Evolutionary conservation across 768 basidiomycete species (phyloP).

Genomic region (Tylopilus subfusipes): DNA sequence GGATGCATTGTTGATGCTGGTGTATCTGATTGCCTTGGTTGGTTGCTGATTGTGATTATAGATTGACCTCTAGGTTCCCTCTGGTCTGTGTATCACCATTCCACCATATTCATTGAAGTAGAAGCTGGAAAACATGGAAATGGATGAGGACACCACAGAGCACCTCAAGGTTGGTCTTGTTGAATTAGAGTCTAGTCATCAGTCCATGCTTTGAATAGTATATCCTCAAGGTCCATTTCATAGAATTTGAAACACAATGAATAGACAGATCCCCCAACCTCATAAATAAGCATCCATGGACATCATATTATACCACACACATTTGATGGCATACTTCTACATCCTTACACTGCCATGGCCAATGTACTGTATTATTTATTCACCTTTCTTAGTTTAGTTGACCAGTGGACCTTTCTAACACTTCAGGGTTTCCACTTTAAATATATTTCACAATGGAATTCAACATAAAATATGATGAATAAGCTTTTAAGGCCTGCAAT

Average conservation of each 20-base stretch:
- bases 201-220: conserved; percentile 12
- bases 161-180: conserved; percentile 20
- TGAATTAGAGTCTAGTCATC: not conserved
- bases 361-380: conserved; percentile 4
- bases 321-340: not conserved
- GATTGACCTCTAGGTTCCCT: conserved; percentile 5
- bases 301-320: conserved; percentile 6
- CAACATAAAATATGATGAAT: too few relatives aligned
- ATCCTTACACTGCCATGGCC: not conserved
- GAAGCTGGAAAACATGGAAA: conserved; percentile 21
- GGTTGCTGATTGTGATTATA: not conserved
- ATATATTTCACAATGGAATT: too few relatives aligned
- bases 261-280: not conserved
- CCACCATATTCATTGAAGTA: conserved; percentile 22
- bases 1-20: too few relatives aligned
- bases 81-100: conserved; percentile 27
- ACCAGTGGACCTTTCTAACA: not conserved
- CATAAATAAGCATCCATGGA: not conserved
- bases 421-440: too few relatives aligned
- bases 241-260: not conserved
- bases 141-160: not conserved
- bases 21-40: too few relatives aligned
- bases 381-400: not conserved
- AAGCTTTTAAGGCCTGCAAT: too few relatives aligned
- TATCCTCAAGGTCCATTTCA: conserved; percentile 9